These are phyloP conservation scores for Leptographium flavum DNA, from an alignment of 2,329 filamentous ascomycete genomes.

Conservation along the genomic window DNA sequence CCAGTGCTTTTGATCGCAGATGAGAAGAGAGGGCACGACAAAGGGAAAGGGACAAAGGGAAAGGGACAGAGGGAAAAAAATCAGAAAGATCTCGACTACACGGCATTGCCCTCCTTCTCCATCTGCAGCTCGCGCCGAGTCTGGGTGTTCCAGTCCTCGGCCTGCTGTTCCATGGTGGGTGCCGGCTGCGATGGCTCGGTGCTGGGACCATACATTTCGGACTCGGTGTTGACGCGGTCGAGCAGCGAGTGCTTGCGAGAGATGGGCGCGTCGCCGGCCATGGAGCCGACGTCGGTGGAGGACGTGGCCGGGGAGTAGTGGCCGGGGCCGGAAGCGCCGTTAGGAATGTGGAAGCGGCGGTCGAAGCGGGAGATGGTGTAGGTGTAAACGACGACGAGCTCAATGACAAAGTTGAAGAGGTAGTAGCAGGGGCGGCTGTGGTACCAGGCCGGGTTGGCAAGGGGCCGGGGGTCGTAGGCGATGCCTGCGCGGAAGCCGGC, in stretches of 20 bases:
- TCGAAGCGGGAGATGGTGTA: slow-evolving; percentile 60
- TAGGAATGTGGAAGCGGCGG: slow-evolving; percentile 57
- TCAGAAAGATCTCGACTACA: background rate
- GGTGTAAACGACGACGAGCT: slow-evolving; percentile 53
- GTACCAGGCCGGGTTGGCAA: slow-evolving; percentile 49
- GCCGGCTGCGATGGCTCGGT: background rate
- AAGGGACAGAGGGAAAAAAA: background rate
- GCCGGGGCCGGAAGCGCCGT: slow-evolving; percentile 49
- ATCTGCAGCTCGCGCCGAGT: slow-evolving; percentile 1
- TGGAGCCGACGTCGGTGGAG: background rate
- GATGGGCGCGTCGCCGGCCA: background rate
- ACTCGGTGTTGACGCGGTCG: slow-evolving; percentile 13
- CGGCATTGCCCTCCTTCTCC: background rate
- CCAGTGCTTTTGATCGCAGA: no score
- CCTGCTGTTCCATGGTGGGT: background rate
- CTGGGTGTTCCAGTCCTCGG: background rate
- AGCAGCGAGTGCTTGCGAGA: slow-evolving; percentile 1
- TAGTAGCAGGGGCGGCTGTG: slow-evolving; percentile 63
- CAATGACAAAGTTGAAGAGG: slow-evolving; percentile 62
- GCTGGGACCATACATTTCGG: slow-evolving; percentile 12
- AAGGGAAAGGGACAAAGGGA: no score
- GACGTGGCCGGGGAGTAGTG: slow-evolving; percentile 23
- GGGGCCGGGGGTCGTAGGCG: slow-evolving; percentile 35
- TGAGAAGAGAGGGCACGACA: no score
- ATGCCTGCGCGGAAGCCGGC: slow-evolving; percentile 54